phyloP scores from a whole-genome alignment of 2,329 filamentous ascomycete species.

The Ilyonectria destructans region DNA sequence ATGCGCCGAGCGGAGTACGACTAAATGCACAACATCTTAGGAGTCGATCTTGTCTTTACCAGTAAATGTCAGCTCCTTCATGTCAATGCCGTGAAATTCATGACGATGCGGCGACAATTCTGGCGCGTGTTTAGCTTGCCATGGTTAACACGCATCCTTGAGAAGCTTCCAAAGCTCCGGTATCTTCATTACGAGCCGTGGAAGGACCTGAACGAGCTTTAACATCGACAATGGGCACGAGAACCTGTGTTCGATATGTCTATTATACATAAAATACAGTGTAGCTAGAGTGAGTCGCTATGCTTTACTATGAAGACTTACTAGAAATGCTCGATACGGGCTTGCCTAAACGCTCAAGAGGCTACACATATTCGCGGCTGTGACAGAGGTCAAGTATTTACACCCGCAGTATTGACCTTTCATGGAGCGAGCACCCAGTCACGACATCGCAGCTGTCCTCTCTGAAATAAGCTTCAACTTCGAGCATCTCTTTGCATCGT shows the following conservation, averaged over 20 bases:
- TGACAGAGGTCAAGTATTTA: neutral
- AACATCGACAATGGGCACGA: neutral
- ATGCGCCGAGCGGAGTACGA: neutral
- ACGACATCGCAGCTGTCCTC: neutral
- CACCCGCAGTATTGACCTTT: no score
- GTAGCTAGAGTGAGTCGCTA: neutral
- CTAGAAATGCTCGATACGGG: neutral
- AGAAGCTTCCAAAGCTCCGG: slow-evolving; percentile 3
- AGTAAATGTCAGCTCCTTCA: neutral
- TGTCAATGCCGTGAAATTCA: neutral
- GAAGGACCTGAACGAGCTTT: neutral
- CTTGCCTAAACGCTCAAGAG: neutral
- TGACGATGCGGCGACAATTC: neutral
- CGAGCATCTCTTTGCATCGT: neutral
- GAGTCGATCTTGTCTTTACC: no score
- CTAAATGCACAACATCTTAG: neutral
- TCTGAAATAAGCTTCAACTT: neutral
- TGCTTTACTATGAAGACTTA: neutral
- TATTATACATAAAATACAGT: neutral
- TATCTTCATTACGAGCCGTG: neutral
- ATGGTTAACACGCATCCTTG: neutral
- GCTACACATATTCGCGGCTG: neutral
- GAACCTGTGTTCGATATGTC: neutral
- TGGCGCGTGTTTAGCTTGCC: neutral
- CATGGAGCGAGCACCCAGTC: neutral